Conservation (phyloP, 495 filamentous ascomycete species). For the Terfezia boudieri region DNA sequence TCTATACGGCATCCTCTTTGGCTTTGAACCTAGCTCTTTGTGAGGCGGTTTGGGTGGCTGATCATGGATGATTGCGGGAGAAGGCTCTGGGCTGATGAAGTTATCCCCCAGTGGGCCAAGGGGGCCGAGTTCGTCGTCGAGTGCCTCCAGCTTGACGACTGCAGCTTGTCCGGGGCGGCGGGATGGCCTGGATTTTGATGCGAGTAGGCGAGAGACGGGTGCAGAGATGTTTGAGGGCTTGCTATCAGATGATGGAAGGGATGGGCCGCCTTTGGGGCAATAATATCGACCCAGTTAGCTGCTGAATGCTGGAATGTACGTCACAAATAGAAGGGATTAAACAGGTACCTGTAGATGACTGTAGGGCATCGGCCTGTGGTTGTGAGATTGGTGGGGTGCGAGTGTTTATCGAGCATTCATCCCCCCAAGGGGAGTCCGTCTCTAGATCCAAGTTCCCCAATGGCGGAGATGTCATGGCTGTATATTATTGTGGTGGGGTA, state of each 20-base stretch:
- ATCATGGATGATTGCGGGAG: conserved; percentile 24
- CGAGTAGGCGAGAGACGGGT: neutral
- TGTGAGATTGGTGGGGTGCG: conserved; percentile 3
- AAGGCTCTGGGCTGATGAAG: conserved; percentile 22
- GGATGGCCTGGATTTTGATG: conserved; percentile 6
- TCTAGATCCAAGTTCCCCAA: conserved; percentile 14
- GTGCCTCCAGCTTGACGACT: conserved; percentile 45
- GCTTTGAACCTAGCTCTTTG: conserved; percentile 39
- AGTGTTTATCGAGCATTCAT: conserved; percentile 17
- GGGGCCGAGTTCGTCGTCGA: conserved; percentile 80
- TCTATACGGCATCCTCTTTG: conserved; percentile 1
- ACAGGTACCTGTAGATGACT: conserved; percentile 7
- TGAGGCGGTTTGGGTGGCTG: conserved; percentile 69
- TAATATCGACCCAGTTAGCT: no score
- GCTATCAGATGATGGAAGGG: no score
- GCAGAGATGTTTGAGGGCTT: no score
- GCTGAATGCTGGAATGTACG: no score
- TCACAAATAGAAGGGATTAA: no score
- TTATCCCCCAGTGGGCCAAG: conserved; percentile 60
- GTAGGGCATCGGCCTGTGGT: conserved; percentile 1
- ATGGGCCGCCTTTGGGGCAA: no score
- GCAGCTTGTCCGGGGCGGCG: conserved; percentile 16
- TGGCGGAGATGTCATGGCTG: conserved; percentile 15
- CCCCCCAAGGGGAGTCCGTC: conserved; percentile 17
- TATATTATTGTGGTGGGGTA: neutral